phyloP scores from a whole-genome alignment of 345 rosid species.

The Triadica sebifera region DNA sequence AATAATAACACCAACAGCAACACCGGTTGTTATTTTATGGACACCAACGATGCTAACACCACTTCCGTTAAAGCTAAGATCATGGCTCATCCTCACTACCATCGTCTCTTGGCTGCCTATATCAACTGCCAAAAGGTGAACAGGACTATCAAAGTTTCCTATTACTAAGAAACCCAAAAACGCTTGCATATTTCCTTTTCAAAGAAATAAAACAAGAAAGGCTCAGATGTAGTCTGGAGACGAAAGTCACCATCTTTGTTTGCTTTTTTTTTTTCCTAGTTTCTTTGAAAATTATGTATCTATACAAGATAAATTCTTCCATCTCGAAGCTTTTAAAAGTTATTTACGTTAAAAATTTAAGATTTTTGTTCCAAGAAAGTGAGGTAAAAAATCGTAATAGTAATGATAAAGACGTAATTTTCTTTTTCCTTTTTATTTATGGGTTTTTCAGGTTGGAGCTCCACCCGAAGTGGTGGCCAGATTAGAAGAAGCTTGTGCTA shows the following conservation, averaged over 20 bases:
- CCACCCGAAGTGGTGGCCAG: constrained; percentile 82
- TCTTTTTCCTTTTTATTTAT: background rate
- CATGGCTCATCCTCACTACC: constrained; percentile 98
- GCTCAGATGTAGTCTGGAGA: background rate
- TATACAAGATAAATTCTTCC: background rate
- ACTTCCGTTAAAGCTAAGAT: constrained; percentile 76
- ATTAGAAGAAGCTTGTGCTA: constrained; percentile 74
- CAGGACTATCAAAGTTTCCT: background rate
- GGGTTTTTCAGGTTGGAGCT: constrained; percentile 71
- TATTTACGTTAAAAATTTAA: background rate
- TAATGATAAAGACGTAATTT: constrained; percentile 15
- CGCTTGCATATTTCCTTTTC: background rate
- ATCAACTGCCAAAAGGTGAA: constrained; percentile 92
- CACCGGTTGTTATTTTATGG: constrained; percentile 57
- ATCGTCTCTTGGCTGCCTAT: constrained; percentile 86
- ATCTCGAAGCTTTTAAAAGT: background rate
- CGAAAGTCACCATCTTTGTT: background rate
- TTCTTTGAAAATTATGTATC: background rate
- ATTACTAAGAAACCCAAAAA: background rate
- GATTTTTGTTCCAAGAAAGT: constrained; percentile 12
- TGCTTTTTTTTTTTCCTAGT: background rate
- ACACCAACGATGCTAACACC: constrained; percentile 36
- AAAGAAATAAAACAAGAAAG: background rate
- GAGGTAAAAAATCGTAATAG: constrained; percentile 22
- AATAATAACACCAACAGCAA: constrained; percentile 21